Base-by-base conservation (phyloP, 768 basidiomycete genomes). In the Lactarius tabidus region DNA sequence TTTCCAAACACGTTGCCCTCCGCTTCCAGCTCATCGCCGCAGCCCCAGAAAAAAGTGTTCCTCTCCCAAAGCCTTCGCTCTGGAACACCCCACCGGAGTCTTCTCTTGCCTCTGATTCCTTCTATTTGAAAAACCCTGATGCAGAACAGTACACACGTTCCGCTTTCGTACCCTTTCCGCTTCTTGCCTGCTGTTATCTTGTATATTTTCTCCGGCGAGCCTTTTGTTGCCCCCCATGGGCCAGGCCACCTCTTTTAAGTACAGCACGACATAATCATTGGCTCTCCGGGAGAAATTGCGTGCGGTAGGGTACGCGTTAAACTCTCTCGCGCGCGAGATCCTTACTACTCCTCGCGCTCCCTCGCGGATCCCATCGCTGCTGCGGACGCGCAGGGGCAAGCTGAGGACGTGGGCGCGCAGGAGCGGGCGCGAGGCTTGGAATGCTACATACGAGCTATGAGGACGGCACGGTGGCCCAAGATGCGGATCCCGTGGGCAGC, bases 91-190 rank as follows among this genome's bases (percentile, higher is more conserved):
- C 60, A 29, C 57, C 65, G 1, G 31, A 10, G 23, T 33, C 59
- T 23, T 66, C 60, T 51, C 65, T 60, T 8, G 29, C 38, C 3
- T 10, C 38, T 6, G n/a, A 35, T 39, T 33, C 15, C 17, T 15
- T 28, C 20, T 18, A 29, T 15, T 29, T 38, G 6, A 57, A 57
- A 55, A 65, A 65, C 20, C 59, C 43, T 1, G 2, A 9, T 1
- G 60, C 64, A 1, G 20, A 51, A 1, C 23, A 58, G 26, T 65
- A 66, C 38, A 6, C 88, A 89, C 67, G 86, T 89, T 9, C 89
- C 89, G 0, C 76, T 84, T 31, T 88, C 80, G 71, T 90, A 89
- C 72, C 87, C 86, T 0, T 85, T 91, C 68, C 77, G 81, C 0
- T 87, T 88, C 70, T 77, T 91, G 6, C 82, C 83, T 43, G 81